Evolutionary conservation across 192 early-diverging fungal genomes (phyloP).

Genomic region (Backusella circina): DNA sequence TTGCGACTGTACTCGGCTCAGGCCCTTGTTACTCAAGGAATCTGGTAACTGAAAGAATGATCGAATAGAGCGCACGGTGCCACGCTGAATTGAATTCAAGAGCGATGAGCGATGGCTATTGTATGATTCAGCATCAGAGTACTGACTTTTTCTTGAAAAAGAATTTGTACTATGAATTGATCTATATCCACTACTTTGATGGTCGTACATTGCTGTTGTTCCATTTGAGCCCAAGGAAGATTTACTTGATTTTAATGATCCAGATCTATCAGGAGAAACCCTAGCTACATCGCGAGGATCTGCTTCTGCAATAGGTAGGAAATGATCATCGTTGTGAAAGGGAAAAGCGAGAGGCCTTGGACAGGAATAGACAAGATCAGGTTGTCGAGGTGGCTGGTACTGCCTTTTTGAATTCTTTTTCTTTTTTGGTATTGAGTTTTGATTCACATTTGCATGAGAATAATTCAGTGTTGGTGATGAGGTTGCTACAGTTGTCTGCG

Average conservation of each 20-base stretch:
- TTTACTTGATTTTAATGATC: slow-evolving; percentile 7
- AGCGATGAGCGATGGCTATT: slow-evolving; percentile 10
- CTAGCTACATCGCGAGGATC: slow-evolving; percentile 26
- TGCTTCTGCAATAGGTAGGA: slow-evolving; percentile 34
- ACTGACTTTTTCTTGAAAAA: background rate
- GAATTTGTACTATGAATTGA: background rate
- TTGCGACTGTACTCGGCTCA: slow-evolving; percentile 6
- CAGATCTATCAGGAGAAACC: slow-evolving; percentile 4
- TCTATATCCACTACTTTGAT: background rate
- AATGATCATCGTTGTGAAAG: slow-evolving; percentile 37
- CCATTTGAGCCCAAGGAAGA: background rate
- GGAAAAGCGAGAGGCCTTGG: slow-evolving; percentile 38
- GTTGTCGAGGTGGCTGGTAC: slow-evolving; percentile 12
- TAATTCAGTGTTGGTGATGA: background rate
- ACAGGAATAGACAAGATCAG: slow-evolving; percentile 29
- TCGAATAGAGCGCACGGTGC: slow-evolving; percentile 26
- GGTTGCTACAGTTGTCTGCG: background rate
- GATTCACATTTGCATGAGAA: background rate
- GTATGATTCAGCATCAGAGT: background rate
- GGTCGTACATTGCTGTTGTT: background rate
- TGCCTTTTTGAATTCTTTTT: background rate
- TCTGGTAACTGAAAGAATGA: slow-evolving; percentile 23
- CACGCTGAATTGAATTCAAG: slow-evolving; percentile 17
- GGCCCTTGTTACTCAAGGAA: slow-evolving; percentile 11
- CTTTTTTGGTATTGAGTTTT: background rate